Conservation (phyloP, 495 filamentous ascomycete genomes). For the Daldinia caldariorum region DNA sequence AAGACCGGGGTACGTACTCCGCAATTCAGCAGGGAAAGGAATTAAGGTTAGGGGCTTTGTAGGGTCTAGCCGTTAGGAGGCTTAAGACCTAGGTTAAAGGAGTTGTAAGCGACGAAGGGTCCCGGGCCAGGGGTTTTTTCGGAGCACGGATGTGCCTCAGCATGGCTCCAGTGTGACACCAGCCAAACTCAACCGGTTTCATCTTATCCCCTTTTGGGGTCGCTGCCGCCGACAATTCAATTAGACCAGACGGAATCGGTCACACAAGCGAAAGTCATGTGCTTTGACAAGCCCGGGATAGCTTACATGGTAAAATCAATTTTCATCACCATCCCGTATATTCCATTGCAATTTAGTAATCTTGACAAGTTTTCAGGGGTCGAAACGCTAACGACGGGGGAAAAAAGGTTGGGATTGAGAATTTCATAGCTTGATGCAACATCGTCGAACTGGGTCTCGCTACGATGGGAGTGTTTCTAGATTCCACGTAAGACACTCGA, state of each 20-base stretch:
- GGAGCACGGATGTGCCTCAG: constrained; percentile 50
- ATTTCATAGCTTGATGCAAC: not conserved
- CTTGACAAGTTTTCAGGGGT: constrained; percentile 1
- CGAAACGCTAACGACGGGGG: constrained; percentile 2
- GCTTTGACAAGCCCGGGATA: constrained; percentile 2
- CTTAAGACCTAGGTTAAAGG: not conserved
- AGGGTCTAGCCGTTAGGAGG: too few relatives aligned
- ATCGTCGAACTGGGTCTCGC: constrained; percentile 1
- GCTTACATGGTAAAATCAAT: not conserved
- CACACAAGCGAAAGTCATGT: constrained; percentile 23
- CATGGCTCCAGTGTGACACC: constrained; percentile 40
- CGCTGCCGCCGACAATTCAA: constrained; percentile 1
- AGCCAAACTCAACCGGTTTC: constrained; percentile 49
- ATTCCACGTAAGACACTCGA: constrained; percentile 22
- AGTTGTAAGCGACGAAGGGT: constrained; percentile 19
- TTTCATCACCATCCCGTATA: not conserved
- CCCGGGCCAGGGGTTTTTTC: constrained; percentile 25
- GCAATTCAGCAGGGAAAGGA: constrained; percentile 1
- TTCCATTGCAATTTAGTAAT: constrained; percentile 8
- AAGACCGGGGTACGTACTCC: constrained; percentile 5
- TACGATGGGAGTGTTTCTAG: constrained; percentile 26
- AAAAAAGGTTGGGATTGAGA: not conserved
- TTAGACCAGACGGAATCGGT: constrained; percentile 19
- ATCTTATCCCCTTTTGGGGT: constrained; percentile 35
- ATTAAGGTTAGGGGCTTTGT: constrained; percentile 33